These are phyloP conservation scores for Mycena latifolia DNA, from an alignment of 768 basidiomycete genomes.

Conservation along the genomic window DNA sequence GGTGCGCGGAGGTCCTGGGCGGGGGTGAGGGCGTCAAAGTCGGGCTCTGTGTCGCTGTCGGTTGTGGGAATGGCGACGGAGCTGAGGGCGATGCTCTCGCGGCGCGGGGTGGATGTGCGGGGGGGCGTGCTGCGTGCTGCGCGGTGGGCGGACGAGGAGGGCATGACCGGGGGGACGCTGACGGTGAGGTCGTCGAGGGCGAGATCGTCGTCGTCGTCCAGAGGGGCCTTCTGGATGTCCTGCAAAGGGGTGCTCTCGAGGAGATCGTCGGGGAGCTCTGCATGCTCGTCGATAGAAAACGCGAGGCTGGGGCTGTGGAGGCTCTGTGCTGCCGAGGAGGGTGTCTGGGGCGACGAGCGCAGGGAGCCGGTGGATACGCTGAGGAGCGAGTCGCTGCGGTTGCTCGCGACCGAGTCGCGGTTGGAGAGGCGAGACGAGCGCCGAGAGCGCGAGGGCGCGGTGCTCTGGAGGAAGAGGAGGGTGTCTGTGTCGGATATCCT, in stretches of 20 bases:
- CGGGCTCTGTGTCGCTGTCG: slow-evolving; percentile 33
- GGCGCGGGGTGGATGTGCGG: slow-evolving; percentile 4
- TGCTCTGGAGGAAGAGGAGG: slow-evolving; percentile 50
- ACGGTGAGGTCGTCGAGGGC: slow-evolving; percentile 10
- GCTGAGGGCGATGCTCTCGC: slow-evolving; percentile 34
- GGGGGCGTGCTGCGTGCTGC: slow-evolving; percentile 11
- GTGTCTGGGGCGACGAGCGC: slow-evolving; percentile 39
- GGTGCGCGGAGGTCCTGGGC: slow-evolving; percentile 27
- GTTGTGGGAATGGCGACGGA: slow-evolving; percentile 26
- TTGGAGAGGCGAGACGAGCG: slow-evolving; percentile 47
- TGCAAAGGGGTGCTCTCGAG: slow-evolving; percentile 31
- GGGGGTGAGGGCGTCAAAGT: slow-evolving; percentile 31
- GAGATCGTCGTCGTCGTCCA: slow-evolving; percentile 19
- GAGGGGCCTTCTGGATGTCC: slow-evolving; percentile 27
- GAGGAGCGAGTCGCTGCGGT: slow-evolving; percentile 28
- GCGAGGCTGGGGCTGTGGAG: slow-evolving; percentile 41
- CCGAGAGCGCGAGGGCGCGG: slow-evolving; percentile 41
- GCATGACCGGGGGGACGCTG: slow-evolving; percentile 20
- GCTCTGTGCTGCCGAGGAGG: slow-evolving; percentile 34
- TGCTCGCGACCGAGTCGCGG: slow-evolving; percentile 37
- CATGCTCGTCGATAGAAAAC: slow-evolving; percentile 43
- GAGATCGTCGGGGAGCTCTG: slow-evolving; percentile 29
- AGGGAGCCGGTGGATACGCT: slow-evolving; percentile 24
- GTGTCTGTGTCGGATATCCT: slow-evolving; percentile 65
- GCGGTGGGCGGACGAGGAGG: background rate